Evolutionary conservation across 805 yeast genomes (phyloP).

Genomic region (Metschnikowia henanensis): DNA sequence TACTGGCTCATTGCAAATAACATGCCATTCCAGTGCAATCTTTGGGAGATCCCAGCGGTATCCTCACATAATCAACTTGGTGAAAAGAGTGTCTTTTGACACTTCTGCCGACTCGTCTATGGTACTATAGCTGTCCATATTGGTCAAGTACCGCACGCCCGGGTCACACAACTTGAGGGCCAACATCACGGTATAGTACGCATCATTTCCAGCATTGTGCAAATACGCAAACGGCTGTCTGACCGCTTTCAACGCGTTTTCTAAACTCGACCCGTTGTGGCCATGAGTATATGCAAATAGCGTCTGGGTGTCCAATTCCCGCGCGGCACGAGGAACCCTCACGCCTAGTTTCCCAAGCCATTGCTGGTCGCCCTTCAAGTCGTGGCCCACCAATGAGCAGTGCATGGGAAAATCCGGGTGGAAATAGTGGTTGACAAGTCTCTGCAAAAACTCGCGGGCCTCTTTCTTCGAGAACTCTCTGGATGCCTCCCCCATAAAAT

Average conservation of each 20-base stretch:
- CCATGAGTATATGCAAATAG: slow-evolving; percentile 16
- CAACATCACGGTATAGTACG: slow-evolving; percentile 27
- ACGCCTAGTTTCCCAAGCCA: slow-evolving; percentile 17
- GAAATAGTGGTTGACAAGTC: slow-evolving; percentile 18
- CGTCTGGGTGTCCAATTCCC: slow-evolving; percentile 21
- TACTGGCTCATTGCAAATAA: too few species aligned
- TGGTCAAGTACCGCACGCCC: slow-evolving; percentile 4
- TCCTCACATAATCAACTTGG: background rate
- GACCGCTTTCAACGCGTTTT: slow-evolving; percentile 19
- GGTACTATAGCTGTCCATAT: background rate
- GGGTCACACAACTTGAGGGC: slow-evolving; percentile 27
- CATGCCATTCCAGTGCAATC: too few species aligned
- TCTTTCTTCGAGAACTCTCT: slow-evolving; percentile 11
- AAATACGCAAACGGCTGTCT: slow-evolving; percentile 22
- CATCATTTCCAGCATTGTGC: slow-evolving; percentile 30
- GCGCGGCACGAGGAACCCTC: slow-evolving; percentile 1
- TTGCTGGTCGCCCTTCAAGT: slow-evolving; percentile 15
- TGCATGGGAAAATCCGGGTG: slow-evolving; percentile 10
- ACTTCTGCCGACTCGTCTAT: background rate
- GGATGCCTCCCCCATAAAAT: slow-evolving; percentile 19
- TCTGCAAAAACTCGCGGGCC: slow-evolving; percentile 10
- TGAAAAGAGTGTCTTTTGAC: background rate
- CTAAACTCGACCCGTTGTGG: slow-evolving; percentile 20
- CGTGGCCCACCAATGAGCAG: slow-evolving; percentile 24
- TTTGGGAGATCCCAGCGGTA: too few species aligned